Evolutionary conservation across 768 basidiomycete species (phyloP), one percentile per base, ranked within the genome.

Genomic region (Arthromyces matolae): DNA sequence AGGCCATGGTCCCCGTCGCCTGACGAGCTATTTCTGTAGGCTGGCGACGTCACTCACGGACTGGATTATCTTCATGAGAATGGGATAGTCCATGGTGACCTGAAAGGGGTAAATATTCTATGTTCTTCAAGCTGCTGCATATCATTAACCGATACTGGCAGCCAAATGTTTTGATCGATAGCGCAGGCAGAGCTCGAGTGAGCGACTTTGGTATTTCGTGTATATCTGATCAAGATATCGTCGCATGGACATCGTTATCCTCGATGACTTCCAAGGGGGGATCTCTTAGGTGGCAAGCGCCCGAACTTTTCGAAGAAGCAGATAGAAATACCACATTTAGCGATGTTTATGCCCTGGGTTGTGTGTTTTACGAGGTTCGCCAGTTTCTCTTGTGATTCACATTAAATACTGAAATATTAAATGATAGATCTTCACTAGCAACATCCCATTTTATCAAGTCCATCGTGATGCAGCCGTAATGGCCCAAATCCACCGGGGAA

Each of bases 331-430:
- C 18, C 14, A 38, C 27, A 13, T 22, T 19, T 5, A 47, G 46
- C 19, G 46, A 47, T 25, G 35, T 39, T 10, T 47, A 47, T 33
- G 46, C 46, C 13, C 16, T 27, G 19, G 35, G 18, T 3, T 47
- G 46, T 24, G 46, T 47, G n/a, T 39, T 14, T 23, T 47, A 47
- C 12, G 36, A 47, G 31, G 46, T 32, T 4, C n/a, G 38, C 6
- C 2, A 14, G n/a, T 34, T 23, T 6, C 18, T 16, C 18, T 46
- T 19, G 13, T 8, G 20, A 5, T 22, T 38, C 12, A 14, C 23
- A 25, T 10, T 14, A 23, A 8, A n/a, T 3, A 35, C 16, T 18
- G n/a, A n/a, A n/a, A n/a, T 10, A 13, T 6, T 16, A 31, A 40
- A 37, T 41, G 47, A 34, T 42, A 0, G n/a, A n/a, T n/a, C n/a